Evolutionary conservation across 768 basidiomycete species (phyloP).

Genomic region (Coprinopsis cinerea): DNA sequence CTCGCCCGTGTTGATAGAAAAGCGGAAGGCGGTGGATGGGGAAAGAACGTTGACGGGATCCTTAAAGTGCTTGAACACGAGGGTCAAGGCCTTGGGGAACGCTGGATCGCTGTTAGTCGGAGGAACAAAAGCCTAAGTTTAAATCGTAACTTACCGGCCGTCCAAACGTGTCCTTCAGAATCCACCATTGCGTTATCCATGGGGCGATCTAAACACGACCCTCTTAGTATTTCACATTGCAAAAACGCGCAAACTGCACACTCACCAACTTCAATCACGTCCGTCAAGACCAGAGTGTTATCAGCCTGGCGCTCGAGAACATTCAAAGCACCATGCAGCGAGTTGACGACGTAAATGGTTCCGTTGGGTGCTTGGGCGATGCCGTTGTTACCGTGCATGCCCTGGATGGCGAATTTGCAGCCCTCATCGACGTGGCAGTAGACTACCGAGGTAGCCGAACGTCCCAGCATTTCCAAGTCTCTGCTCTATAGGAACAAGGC

Average conservation of each 20-base stretch:
- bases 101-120: conserved; percentile 22
- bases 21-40: conserved; percentile 45
- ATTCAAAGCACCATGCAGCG: conserved; percentile 36
- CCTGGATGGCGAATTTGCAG: conserved; percentile 52
- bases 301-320: conserved; percentile 57
- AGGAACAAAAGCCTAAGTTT: not conserved
- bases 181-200: conserved; percentile 64
- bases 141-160: conserved; percentile 38
- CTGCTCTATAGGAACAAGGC: conserved; percentile 16
- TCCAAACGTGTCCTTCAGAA: conserved; percentile 54
- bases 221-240: not conserved
- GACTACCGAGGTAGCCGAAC: conserved; percentile 44
- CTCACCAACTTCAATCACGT: conserved; percentile 50
- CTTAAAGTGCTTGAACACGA: conserved; percentile 33
- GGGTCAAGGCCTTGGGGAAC: conserved; percentile 34
- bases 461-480: conserved; percentile 27
- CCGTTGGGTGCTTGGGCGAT: conserved; percentile 52
- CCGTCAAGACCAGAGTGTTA: conserved; percentile 48
- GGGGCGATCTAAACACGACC: conserved; percentile 31
- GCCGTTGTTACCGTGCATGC: conserved; percentile 55
- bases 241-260: not conserved
- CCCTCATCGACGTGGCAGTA: conserved; percentile 58
- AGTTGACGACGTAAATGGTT: conserved; percentile 57
- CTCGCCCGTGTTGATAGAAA: conserved; percentile 47
- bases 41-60: conserved; percentile 33